These are phyloP conservation scores for Penstemon barbatus DNA, from an alignment of 257 asterid genomes.

Conservation along the genomic window DNA sequence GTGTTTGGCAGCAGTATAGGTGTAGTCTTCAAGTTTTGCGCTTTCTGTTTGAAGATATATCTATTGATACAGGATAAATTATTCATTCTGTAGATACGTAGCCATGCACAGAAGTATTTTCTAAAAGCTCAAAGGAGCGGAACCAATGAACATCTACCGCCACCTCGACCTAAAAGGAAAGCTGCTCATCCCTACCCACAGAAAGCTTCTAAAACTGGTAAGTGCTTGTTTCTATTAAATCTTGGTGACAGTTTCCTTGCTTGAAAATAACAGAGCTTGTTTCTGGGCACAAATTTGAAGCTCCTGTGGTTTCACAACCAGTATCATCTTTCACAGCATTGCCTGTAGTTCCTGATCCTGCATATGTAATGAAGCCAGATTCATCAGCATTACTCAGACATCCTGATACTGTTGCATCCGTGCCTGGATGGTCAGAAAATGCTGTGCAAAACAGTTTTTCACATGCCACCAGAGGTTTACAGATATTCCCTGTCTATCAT, in stretches of 20 bases:
- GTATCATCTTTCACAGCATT: conserved; percentile 51
- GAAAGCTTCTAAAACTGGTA: conserved; percentile 76
- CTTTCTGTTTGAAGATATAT: conserved; percentile 10
- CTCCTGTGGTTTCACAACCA: conserved; percentile 55
- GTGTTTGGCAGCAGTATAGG: neutral
- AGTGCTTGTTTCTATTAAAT: conserved; percentile 9
- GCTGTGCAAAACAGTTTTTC: conserved; percentile 45
- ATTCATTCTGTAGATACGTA: conserved; percentile 73
- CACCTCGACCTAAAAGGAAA: conserved; percentile 96
- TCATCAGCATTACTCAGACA: conserved; percentile 41
- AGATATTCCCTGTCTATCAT: conserved; percentile 10
- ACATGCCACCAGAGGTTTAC: conserved; percentile 52
- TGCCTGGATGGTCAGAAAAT: conserved; percentile 65
- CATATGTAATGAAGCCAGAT: conserved; percentile 43
- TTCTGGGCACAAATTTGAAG: conserved; percentile 36
- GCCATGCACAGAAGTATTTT: conserved; percentile 96
- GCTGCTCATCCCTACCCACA: conserved; percentile 97
- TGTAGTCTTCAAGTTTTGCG: neutral
- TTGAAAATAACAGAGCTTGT: conserved; percentile 23
- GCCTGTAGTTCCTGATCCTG: conserved; percentile 53
- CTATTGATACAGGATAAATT: conserved; percentile 7
- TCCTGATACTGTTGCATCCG: conserved; percentile 44
- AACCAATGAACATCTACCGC: conserved; percentile 85
- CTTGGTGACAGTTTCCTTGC: conserved; percentile 13
- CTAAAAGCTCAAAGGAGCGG: conserved; percentile 92